Base-by-base conservation (phyloP, 1,284 basidiomycete species). In the Moniliella sp. region DNA sequence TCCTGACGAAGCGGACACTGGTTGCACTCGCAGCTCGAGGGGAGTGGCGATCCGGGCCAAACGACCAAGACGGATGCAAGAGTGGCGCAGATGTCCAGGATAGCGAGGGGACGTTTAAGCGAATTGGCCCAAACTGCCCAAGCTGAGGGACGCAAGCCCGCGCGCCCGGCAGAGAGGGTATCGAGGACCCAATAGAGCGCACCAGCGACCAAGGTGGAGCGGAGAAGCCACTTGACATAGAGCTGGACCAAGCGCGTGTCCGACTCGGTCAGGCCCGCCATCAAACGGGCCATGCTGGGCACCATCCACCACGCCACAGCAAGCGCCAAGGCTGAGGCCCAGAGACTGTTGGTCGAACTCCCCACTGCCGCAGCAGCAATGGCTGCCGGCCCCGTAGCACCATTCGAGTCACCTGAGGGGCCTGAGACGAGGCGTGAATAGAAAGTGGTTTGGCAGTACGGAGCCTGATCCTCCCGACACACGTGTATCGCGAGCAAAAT, bases 381-480 rank as follows among this genome's bases (percentile, higher is more conserved):
- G n/a, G n/a, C n/a, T n/a, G n/a, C n/a, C n/a, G n/a, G n/a, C n/a
- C n/a, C n/a, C n/a, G n/a, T n/a, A n/a, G n/a, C n/a, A n/a, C n/a
- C n/a, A n/a, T n/a, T n/a, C n/a, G n/a, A n/a, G n/a, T n/a, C n/a
- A n/a, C n/a, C n/a, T n/a, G n/a, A n/a, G n/a, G n/a, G n/a, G n/a
- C n/a, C n/a, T n/a, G n/a, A n/a, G n/a, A n/a, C n/a, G n/a, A n/a
- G n/a, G 8, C n/a, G 21, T n/a, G 73, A 66, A 57, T 79, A 86
- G 64, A 86, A 93, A 0, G 82, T 84, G 32, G 82, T 75, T 35
- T 69, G 66, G 57, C 86, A 93, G 36, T 59, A 76, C 0, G 80
- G 76, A 28, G 78, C 75, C 61, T 94, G 88, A 57, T 97, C 91
- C 58, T 97, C 91, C 33, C 91, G 67, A 55, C 88, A 97, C 0